phyloP scores from a whole-genome alignment of 257 asterid genomes.

The Sherardia arvensis region DNA sequence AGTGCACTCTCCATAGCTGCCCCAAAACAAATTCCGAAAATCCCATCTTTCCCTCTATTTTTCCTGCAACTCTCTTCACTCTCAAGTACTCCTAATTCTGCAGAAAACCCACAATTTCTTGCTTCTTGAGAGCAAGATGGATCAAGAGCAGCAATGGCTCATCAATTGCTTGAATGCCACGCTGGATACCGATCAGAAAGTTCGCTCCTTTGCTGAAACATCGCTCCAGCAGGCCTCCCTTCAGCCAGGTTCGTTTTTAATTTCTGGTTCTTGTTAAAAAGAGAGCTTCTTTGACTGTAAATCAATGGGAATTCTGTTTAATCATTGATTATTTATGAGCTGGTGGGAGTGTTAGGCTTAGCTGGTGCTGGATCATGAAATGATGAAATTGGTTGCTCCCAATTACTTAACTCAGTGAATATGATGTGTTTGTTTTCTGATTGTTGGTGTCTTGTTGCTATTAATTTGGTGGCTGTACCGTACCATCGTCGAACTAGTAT shows the following conservation, averaged over 20 bases:
- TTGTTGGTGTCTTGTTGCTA: neutral
- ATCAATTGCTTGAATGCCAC: constrained; percentile 83
- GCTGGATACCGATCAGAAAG: constrained; percentile 69
- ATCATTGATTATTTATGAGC: neutral
- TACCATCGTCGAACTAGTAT: neutral
- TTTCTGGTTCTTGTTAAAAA: neutral
- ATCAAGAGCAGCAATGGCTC: constrained; percentile 76
- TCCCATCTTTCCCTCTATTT: neutral
- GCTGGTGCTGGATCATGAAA: neutral
- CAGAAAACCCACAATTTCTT: neutral
- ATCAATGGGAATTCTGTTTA: neutral
- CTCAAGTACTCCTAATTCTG: neutral
- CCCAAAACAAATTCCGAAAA: constrained; percentile 1
- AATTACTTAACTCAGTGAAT: neutral
- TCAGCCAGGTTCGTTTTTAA: constrained; percentile 46
- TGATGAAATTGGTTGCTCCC: neutral
- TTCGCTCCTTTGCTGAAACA: constrained; percentile 79
- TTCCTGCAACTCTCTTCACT: neutral
- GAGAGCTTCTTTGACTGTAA: neutral
- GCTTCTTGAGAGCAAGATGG: constrained; percentile 24
- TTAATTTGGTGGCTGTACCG: neutral
- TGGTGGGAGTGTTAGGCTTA: neutral
- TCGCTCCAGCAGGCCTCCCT: constrained; percentile 88
- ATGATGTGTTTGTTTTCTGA: neutral
- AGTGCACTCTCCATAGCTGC: neutral